Conservation (phyloP, 2,329 filamentous ascomycete genomes). For the Colletotrichum scovillei region DNA sequence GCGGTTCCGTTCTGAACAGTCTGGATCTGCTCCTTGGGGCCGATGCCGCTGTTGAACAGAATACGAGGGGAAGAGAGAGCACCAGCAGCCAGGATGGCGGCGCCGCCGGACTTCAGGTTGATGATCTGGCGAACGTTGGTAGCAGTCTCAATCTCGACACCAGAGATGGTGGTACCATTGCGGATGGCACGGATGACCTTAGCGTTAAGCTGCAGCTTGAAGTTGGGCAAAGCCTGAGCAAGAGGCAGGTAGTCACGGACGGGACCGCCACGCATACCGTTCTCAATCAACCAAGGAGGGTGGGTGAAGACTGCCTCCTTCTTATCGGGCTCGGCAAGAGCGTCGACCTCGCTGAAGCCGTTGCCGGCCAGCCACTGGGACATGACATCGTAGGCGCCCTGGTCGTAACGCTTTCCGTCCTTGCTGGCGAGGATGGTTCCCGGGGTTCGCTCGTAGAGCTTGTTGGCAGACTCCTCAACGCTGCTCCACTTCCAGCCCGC, state of each 20-base stretch:
- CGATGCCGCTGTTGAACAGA: constrained; percentile 68
- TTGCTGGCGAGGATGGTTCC: constrained; percentile 36
- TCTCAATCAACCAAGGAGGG: constrained; percentile 37
- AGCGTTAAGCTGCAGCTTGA: constrained; percentile 42
- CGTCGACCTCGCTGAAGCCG: constrained; percentile 36
- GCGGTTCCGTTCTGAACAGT: constrained; percentile 55
- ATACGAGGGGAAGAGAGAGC: constrained; percentile 51
- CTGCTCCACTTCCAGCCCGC: constrained; percentile 37
- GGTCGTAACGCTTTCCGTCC: constrained; percentile 39
- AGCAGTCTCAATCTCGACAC: constrained; percentile 44
- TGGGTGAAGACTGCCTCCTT: constrained; percentile 38
- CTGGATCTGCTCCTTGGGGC: constrained; percentile 58
- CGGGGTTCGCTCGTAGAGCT: constrained; percentile 37
- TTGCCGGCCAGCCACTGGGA: constrained; percentile 34
- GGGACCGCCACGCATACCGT: constrained; percentile 37
- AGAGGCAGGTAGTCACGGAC: constrained; percentile 51
- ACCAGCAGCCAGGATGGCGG: constrained; percentile 36
- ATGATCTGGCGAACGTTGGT: constrained; percentile 37
- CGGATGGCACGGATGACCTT: constrained; percentile 39
- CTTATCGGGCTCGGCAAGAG: constrained; percentile 34
- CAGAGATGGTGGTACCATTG: constrained; percentile 46
- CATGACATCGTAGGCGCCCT: constrained; percentile 33
- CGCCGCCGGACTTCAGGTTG: constrained; percentile 37
- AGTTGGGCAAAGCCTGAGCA: constrained; percentile 49
- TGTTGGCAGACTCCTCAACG: constrained; percentile 35